Evolutionary conservation across 2,329 filamentous ascomycete species (phyloP).

Genomic region (Claviceps citrina): DNA sequence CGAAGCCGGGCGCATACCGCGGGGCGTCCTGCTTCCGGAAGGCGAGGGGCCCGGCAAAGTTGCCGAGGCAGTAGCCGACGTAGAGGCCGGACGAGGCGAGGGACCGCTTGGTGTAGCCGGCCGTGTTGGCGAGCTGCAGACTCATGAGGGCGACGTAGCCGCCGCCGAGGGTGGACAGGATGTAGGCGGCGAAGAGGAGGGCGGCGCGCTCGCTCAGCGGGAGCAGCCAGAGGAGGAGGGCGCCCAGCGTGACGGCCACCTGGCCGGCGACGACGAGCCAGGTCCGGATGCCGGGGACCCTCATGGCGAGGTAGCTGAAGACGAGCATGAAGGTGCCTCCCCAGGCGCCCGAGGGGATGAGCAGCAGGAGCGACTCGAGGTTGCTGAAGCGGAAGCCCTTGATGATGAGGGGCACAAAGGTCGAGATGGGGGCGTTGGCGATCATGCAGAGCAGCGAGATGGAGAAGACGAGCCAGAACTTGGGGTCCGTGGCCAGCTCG

Average conservation of each 20-base stretch:
- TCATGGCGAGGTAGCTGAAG: conserved; percentile 1
- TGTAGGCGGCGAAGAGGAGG: background rate
- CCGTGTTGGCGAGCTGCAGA: conserved; percentile 14
- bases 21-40: conserved; percentile 25
- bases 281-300: background rate
- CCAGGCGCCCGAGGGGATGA: conserved; percentile 30
- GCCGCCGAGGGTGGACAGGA: background rate
- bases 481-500: conserved; percentile 18
- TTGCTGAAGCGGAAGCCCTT: conserved; percentile 16
- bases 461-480: conserved; percentile 41
- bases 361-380: conserved; percentile 28
- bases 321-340: background rate
- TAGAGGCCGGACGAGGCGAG: conserved; percentile 7
- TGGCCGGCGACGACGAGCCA: background rate
- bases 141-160: conserved; percentile 1
- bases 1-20: conserved; percentile 31
- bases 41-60: conserved; percentile 25
- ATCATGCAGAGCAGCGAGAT: conserved; percentile 27
- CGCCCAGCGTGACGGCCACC: background rate
- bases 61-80: conserved; percentile 24
- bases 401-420: conserved; percentile 14
- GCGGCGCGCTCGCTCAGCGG: background rate
- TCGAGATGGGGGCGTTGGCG: conserved; percentile 31
- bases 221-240: background rate
- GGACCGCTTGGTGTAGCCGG: conserved; percentile 4